Conservation (phyloP, 306 rosid species). For the Hylodesmum podocarpum region DNA sequence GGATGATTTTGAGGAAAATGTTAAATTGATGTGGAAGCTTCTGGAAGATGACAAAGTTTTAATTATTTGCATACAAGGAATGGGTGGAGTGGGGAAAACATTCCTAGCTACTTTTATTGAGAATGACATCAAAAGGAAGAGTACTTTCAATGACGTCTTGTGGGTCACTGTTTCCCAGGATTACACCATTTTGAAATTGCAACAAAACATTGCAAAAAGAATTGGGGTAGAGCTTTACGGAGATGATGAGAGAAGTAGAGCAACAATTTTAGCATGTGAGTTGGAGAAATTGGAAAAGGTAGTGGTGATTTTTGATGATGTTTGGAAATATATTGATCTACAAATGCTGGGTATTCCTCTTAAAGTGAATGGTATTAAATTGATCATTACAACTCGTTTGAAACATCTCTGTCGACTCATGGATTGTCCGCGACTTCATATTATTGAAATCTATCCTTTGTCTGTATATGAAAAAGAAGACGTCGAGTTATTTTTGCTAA, state of each 20-base stretch:
- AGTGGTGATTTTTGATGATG: conserved; percentile 38
- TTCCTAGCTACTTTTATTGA: conserved; percentile 17
- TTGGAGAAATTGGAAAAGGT: not conserved
- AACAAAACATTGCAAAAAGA: not conserved
- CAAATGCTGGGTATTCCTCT: conserved; percentile 26
- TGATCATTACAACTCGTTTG: conserved; percentile 35
- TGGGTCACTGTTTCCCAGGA: conserved; percentile 17
- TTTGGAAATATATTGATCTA: conserved; percentile 30
- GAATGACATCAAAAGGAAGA: not conserved
- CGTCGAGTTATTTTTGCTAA: conserved; percentile 22
- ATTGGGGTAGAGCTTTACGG: not conserved
- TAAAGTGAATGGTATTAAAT: not conserved
- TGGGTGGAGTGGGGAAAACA: conserved; percentile 50
- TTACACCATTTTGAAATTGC: conserved; percentile 15
- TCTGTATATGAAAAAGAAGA: not conserved
- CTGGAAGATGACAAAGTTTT: not conserved
- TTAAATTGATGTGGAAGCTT: not conserved
- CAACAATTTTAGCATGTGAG: not conserved
- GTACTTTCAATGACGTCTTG: not conserved
- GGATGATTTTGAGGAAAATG: not conserved
- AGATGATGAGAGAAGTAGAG: conserved; percentile 6
- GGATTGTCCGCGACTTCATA: not conserved
- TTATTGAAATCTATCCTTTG: not conserved
- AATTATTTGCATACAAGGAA: conserved; percentile 32
- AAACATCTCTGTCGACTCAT: conserved; percentile 17